Evolutionary conservation across 352 stramenopile species (phyloP).

Genomic region (Plasmopara muralis): DNA sequence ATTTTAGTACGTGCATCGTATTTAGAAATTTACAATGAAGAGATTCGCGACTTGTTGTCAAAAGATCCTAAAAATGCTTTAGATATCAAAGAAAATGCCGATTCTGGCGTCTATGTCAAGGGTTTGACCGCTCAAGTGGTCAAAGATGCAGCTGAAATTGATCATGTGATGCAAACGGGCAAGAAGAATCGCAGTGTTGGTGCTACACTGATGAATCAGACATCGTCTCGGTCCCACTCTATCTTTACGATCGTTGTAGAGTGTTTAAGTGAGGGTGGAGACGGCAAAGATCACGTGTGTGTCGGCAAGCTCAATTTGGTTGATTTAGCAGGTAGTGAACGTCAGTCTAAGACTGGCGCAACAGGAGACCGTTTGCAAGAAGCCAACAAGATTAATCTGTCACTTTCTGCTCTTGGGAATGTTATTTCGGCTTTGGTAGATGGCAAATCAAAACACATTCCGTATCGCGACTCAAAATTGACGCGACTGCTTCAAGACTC

Average conservation of each 20-base stretch:
- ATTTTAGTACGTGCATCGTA: constrained; percentile 95
- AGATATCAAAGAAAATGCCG: constrained; percentile 88
- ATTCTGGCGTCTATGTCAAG: constrained; percentile 88
- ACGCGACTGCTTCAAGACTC: constrained; percentile 96
- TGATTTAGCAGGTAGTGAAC: constrained; percentile 67
- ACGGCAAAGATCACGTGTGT: constrained; percentile 89
- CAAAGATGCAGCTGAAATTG: constrained; percentile 85
- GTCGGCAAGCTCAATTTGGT: constrained; percentile 96
- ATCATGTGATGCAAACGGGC: constrained; percentile 89
- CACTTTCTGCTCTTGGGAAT: constrained; percentile 75
- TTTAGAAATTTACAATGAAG: constrained; percentile 98
- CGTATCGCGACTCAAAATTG: constrained; percentile 94
- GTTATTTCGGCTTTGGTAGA: constrained; percentile 85
- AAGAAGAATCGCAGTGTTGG: constrained; percentile 94
- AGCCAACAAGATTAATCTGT: constrained; percentile 80
- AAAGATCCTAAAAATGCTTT: constrained; percentile 72
- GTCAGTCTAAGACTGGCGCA: constrained; percentile 66
- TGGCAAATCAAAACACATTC: constrained; percentile 76
- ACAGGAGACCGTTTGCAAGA: constrained; percentile 68
- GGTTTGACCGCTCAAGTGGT: constrained; percentile 84
- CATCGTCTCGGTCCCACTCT: constrained; percentile 95
- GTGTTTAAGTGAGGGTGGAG: constrained; percentile 62
- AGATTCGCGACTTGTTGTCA: constrained; percentile 93
- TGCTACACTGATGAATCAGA: constrained; percentile 97
- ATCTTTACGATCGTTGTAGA: constrained; percentile 97